A percentile compares a stretch with the other conserved stretches of the same genome.
Conservation (phyloP, 2,329 filamentous ascomycete species). For the Phialophora chinensis region DNA sequence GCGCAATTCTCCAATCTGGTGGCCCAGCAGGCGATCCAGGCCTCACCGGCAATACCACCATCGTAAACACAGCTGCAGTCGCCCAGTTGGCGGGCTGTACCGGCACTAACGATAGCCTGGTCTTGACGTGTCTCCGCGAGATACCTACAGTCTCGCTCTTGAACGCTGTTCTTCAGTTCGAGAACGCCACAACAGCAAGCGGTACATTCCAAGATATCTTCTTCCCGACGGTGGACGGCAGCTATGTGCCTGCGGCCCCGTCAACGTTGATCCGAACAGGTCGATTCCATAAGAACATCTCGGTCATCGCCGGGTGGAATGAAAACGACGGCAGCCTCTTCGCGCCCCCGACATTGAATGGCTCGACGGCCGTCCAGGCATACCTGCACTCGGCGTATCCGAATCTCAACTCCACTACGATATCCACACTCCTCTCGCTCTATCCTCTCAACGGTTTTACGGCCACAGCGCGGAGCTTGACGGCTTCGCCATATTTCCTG, state of each 20-base stretch:
- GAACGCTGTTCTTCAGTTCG: constrained; percentile 23
- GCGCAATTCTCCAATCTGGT: constrained; percentile 51
- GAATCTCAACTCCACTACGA: constrained; percentile 22
- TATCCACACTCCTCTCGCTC: constrained; percentile 20
- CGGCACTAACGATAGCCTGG: constrained; percentile 13
- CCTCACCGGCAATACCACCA: constrained; percentile 56
- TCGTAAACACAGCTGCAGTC: constrained; percentile 22
- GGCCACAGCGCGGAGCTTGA: constrained; percentile 8
- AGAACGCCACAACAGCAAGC: constrained; percentile 20
- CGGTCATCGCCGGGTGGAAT: constrained; percentile 31
- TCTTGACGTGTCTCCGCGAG: constrained; percentile 18
- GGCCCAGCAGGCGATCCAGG: constrained; percentile 60
- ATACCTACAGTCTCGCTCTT: constrained; percentile 18
- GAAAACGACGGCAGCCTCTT: constrained; percentile 30
- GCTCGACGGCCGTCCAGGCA: constrained; percentile 12
- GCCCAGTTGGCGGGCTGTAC: constrained; percentile 24
- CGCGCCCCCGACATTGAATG: constrained; percentile 14
- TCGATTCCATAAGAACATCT: constrained; percentile 49
- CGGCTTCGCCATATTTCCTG: constrained; percentile 24
- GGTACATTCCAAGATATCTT: constrained; percentile 24
- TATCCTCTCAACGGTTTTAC: constrained; percentile 24
- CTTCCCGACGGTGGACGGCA: constrained; percentile 55
- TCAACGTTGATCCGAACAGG: constrained; percentile 51
- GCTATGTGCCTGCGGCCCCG: constrained; percentile 55
- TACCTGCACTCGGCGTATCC: constrained; percentile 21